Evolutionary conservation across 108 stramenopile species (phyloP).

Genomic region (Nitzschia sp.): DNA sequence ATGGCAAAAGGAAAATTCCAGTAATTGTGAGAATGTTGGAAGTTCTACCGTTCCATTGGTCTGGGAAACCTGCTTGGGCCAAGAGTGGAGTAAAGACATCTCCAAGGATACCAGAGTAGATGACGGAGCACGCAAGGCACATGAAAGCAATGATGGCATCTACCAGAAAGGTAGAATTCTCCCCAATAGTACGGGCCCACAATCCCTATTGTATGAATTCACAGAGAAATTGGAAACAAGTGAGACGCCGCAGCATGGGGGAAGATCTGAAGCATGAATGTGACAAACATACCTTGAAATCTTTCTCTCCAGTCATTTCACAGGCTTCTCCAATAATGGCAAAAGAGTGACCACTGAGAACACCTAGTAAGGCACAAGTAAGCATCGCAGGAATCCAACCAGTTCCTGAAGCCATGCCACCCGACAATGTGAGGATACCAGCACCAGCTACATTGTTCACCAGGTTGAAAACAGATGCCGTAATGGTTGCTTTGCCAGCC

Average conservation of each 20-base stretch:
- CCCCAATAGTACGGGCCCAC: conserved; percentile 42
- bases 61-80: conserved; percentile 39
- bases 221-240: not conserved
- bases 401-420: conserved; percentile 47
- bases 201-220: conserved; percentile 22
- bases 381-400: conserved; percentile 51
- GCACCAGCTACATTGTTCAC: conserved; percentile 71
- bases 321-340: conserved; percentile 50
- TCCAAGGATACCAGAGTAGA: conserved; percentile 59
- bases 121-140: conserved; percentile 39
- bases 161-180: conserved; percentile 40
- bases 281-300: conserved; percentile 41
- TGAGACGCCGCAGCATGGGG: not conserved
- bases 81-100: conserved; percentile 55
- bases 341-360: conserved; percentile 42
- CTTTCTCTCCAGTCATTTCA: conserved; percentile 43
- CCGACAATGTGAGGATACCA: conserved; percentile 51
- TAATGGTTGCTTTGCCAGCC: conserved; percentile 25
- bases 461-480: conserved; percentile 56
- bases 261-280: not conserved
- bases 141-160: conserved; percentile 46
- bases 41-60: conserved; percentile 32
- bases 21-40: conserved; percentile 48
- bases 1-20: conserved; percentile 32
- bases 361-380: conserved; percentile 34